Evolutionary conservation across 1,284 basidiomycete genomes (phyloP), one percentile per base, ranked within the genome.

Genomic region (Wolfiporia cocos): DNA sequence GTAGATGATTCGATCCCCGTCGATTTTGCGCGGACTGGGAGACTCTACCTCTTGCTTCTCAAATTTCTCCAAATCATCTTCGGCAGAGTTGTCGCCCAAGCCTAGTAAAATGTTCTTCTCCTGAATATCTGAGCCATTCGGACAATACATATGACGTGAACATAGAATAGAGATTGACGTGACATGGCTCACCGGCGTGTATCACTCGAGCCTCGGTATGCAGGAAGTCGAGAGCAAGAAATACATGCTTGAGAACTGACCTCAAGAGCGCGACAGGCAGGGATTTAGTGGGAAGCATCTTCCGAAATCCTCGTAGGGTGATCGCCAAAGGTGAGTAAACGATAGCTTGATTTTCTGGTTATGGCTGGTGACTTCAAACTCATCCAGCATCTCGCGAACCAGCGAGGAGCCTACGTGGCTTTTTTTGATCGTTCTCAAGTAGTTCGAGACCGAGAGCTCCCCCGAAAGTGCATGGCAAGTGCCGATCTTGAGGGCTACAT

Each of bases 401-500:
- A 35, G 31, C 22, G 10, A 11, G 9, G 34, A 37, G 21, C 36
- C 37, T 20, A 36, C 23, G 23, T 40, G 45, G 15, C 37, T 39
- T 31, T 36, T 33, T 26, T 38, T 31, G 5, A 47, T 31, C 15
- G 42, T 35, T 24, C 30, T 47, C 41, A 43, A 29, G 18, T 43
- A 35, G 10, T 23, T 37, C 23, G 42, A 43, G 19, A 43, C 42
- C 21, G 42, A 21, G 34, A 42, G 28, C 35, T 47, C 45, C 14
- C 37, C 17, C 19, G 21, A 17, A 18, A 42, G 22, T 36, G 44
- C 43, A 32, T 44, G 41, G 22, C 35, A 42, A 23, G 41, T 49
- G 14, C 39, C 43, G 6, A 56, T 44, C 33, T 59, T 58, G 35
- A 59, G 21, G 3, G 56, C 45, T 15, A 53, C 45, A 42, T 55